phyloP scores from a whole-genome alignment of 2,329 filamentous ascomycete species.

The Byssothecium circinans region DNA sequence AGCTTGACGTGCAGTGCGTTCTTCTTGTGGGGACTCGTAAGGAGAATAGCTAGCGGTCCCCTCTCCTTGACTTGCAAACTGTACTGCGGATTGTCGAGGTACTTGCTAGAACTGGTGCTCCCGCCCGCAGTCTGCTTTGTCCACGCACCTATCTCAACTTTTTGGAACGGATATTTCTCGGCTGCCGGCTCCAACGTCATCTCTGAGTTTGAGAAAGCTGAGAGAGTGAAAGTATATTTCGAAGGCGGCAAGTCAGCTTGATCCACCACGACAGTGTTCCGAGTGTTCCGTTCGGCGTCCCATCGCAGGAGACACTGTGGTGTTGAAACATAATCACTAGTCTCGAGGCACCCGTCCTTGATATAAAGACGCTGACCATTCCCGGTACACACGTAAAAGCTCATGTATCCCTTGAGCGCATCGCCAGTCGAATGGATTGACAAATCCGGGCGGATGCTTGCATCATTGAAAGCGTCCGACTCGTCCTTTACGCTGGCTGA shows the following conservation, averaged over 20 bases:
- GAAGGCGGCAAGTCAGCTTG: slow-evolving; percentile 75
- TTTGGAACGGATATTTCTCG: slow-evolving; percentile 61
- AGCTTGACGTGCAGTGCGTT: slow-evolving; percentile 83
- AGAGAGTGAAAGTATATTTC: slow-evolving; percentile 82
- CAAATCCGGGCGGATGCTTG: slow-evolving; percentile 25
- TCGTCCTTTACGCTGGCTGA: slow-evolving; percentile 38
- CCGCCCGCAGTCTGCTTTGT: slow-evolving; percentile 79
- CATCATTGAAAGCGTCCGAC: slow-evolving; percentile 37
- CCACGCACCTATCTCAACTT: slow-evolving; percentile 70
- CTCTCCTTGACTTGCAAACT: slow-evolving; percentile 60
- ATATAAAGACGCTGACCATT: slow-evolving; percentile 72
- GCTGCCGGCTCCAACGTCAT: slow-evolving; percentile 65
- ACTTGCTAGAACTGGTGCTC: slow-evolving; percentile 73
- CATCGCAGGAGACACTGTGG: slow-evolving; percentile 86
- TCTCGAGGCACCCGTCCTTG: slow-evolving; percentile 69
- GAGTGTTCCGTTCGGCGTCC: slow-evolving; percentile 56
- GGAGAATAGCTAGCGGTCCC: slow-evolving; percentile 70
- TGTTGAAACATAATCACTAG: slow-evolving; percentile 88
- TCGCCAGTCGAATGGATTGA: slow-evolving; percentile 30
- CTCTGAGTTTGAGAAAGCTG: slow-evolving; percentile 70
- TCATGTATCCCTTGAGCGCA: slow-evolving; percentile 72
- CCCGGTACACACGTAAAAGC: slow-evolving; percentile 77
- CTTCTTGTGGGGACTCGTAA: slow-evolving; percentile 68
- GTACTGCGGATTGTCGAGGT: slow-evolving; percentile 88
- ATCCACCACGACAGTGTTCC: slow-evolving; percentile 69